Percentiles rank a stretch among this genome's conserved stretches.
phyloP scores from a whole-genome alignment of 1,284 basidiomycete species.

The Hypsizygus ulmarius region DNA sequence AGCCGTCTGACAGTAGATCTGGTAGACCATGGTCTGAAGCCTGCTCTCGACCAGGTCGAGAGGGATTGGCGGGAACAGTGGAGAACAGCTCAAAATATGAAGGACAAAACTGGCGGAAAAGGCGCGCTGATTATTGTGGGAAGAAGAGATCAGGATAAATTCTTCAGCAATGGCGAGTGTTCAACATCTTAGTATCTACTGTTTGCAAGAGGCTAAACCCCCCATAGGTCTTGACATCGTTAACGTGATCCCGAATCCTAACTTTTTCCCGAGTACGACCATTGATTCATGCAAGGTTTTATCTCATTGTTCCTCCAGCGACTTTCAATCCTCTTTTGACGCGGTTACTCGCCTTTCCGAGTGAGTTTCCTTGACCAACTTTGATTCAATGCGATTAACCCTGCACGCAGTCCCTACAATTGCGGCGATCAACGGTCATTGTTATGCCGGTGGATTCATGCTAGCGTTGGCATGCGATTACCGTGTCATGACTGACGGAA shows the following conservation, averaged over 20 bases:
- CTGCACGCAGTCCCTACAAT: slow-evolving; percentile 67
- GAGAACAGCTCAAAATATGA: slow-evolving; percentile 41
- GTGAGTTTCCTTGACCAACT: slow-evolving; percentile 36
- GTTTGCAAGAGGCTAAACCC: not conserved
- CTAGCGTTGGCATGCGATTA: slow-evolving; percentile 85
- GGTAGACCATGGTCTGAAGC: slow-evolving; percentile 61
- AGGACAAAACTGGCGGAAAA: slow-evolving; percentile 47
- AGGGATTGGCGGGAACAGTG: slow-evolving; percentile 67
- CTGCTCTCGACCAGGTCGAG: slow-evolving; percentile 79
- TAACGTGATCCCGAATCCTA: slow-evolving; percentile 57
- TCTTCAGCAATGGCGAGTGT: slow-evolving; percentile 80
- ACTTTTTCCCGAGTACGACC: slow-evolving; percentile 72
- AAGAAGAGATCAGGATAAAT: slow-evolving; percentile 73
- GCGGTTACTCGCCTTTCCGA: slow-evolving; percentile 66
- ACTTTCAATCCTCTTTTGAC: slow-evolving; percentile 54
- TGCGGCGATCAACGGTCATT: slow-evolving; percentile 90
- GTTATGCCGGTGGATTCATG: slow-evolving; percentile 85
- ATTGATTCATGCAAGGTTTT: not conserved
- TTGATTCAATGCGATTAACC: slow-evolving; percentile 1
- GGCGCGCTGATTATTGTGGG: slow-evolving; percentile 82
- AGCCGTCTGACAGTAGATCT: slow-evolving; percentile 65
- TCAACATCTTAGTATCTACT: not conserved
- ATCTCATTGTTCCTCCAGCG: slow-evolving; percentile 31
- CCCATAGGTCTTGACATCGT: slow-evolving; percentile 69
- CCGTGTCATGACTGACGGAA: slow-evolving; percentile 83